phyloP scores from a whole-genome alignment of 2,329 filamentous ascomycete genomes.

The Fusarium luffae region DNA sequence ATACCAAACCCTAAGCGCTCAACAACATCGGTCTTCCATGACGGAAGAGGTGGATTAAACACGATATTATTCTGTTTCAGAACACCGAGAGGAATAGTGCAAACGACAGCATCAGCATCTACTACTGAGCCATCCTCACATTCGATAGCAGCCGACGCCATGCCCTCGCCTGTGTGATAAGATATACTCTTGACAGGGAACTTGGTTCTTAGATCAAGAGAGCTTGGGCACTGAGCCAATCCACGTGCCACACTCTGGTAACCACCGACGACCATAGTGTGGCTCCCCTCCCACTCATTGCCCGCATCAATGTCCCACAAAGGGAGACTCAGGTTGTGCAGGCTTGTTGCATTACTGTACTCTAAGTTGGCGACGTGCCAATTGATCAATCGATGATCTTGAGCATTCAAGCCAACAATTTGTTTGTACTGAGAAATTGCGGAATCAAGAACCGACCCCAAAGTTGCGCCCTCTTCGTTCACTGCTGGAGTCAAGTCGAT shows the following conservation, averaged over 20 bases:
- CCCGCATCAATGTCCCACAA: conserved; percentile 98
- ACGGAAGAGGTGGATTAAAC: conserved; percentile 92
- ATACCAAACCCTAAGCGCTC: conserved; percentile 89
- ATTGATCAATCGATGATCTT: conserved; percentile 91
- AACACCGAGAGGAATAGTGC: conserved; percentile 90
- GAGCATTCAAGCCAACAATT: conserved; percentile 83
- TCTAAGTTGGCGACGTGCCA: conserved; percentile 99
- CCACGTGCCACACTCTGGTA: conserved; percentile 95
- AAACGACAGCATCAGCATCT: conserved; percentile 89
- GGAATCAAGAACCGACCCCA: conserved; percentile 92
- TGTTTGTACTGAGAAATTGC: conserved; percentile 89
- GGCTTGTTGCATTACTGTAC: conserved; percentile 93
- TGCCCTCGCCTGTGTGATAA: conserved; percentile 64
- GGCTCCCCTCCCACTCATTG: conserved; percentile 95
- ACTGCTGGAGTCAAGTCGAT: conserved; percentile 77
- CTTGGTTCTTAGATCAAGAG: conserved; percentile 80
- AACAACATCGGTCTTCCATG: conserved; percentile 86
- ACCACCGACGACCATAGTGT: conserved; percentile 92
- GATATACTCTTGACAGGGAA: conserved; percentile 77
- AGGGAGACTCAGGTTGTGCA: conserved; percentile 85
- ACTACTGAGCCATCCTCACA: conserved; percentile 82
- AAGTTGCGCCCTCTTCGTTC: conserved; percentile 72
- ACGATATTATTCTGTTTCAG: conserved; percentile 82
- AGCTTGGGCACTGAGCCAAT: conserved; percentile 78
- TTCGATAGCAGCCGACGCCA: conserved; percentile 69